These are phyloP conservation scores for Cercospora sp. DNA, from an alignment of 2,329 filamentous ascomycete genomes.

Conservation along the genomic window DNA sequence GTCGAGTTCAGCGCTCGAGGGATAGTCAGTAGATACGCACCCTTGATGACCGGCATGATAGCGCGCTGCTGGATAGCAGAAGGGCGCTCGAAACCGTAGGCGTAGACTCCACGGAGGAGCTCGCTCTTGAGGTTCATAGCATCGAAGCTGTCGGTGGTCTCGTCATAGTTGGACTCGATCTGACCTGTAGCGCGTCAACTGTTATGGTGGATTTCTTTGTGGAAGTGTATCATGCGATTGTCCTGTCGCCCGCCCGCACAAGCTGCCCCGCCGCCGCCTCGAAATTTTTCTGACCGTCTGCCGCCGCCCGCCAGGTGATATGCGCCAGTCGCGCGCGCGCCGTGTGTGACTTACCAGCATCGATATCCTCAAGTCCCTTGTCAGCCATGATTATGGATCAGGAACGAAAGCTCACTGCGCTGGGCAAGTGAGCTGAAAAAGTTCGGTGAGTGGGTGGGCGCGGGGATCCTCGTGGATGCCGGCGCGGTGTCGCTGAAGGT, in stretches of 20 bases:
- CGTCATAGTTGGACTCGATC: conserved; percentile 99
- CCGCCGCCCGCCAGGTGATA: conserved; percentile 1
- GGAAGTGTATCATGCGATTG: conserved; percentile 14
- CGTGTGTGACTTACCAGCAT: conserved; percentile 71
- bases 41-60: conserved; percentile 99
- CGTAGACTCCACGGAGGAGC: conserved; percentile 97
- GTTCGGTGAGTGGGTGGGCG: conserved; percentile 42
- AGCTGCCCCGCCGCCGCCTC: conserved; percentile 5
- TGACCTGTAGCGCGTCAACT: conserved; percentile 64
- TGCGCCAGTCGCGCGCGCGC: conserved; percentile 5
- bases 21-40: conserved; percentile 55
- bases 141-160: conserved; percentile 99
- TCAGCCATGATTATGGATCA: conserved; percentile 92
- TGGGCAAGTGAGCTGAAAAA: conserved; percentile 66
- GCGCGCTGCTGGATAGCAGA: conserved; percentile 99
- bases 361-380: conserved; percentile 97
- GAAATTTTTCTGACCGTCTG: conserved; percentile 2
- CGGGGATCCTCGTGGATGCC: conserved; percentile 44
- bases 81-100: conserved; percentile 99
- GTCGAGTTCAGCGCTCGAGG: conserved; percentile 6
- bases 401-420: conserved; percentile 60
- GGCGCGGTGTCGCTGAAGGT: conserved; percentile 41
- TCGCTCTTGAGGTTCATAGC: conserved; percentile 96
- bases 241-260: conserved; percentile 3
- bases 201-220: conserved; percentile 14